Evolutionary conservation across 163 green algal genomes (phyloP), one percentile per base, ranked within the genome.

Genomic region (Prototheca stagnorum): DNA sequence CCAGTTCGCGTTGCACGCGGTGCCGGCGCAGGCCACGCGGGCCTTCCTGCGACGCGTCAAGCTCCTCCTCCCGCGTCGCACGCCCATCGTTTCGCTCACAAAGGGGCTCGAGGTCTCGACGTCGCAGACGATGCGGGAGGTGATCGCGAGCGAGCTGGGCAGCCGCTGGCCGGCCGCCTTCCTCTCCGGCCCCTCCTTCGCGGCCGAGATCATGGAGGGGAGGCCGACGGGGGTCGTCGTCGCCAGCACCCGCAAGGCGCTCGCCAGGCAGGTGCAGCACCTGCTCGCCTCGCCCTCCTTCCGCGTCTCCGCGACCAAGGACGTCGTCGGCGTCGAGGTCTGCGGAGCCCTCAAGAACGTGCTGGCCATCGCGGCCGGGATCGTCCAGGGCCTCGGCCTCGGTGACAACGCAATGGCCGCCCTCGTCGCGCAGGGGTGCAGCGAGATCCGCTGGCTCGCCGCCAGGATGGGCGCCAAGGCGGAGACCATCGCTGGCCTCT

Each of bases 311-410:
- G 91, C 72, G 20, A 82, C 70, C 14, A 84, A 56, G 17, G 89
- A 98, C 51, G 89, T 98, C 43, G 75, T 87, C 29, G 89, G 79
- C 14, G 77, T 86, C 9, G 89, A 98, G 72, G 82, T 97, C 37
- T 93, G 81, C 48, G 89, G 89, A n/a, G 88, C 89, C 20, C 71
- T 96, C 15, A 98, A 98, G 57, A 98, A 98, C 58, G 89, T 98
- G 61, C 72, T 98, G 35, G 89, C 89, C 21, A 95, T 98, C 48
- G 89, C 85, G 4, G 86, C 88, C 5, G 89, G 89, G 25, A 96
- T 98, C 44, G 85, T 96, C 34, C 79, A 96, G 56, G 89, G 89
- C 1, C 66, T 95, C 49, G 82, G 87, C 39, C 69, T 98, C 47
- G 87, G 88, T 14, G 66, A 93, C 67, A 97, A 99, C 54, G 82